These are phyloP conservation scores for Alternaria sp. DNA, from an alignment of 2,329 filamentous ascomycete species.

Conservation along the genomic window DNA sequence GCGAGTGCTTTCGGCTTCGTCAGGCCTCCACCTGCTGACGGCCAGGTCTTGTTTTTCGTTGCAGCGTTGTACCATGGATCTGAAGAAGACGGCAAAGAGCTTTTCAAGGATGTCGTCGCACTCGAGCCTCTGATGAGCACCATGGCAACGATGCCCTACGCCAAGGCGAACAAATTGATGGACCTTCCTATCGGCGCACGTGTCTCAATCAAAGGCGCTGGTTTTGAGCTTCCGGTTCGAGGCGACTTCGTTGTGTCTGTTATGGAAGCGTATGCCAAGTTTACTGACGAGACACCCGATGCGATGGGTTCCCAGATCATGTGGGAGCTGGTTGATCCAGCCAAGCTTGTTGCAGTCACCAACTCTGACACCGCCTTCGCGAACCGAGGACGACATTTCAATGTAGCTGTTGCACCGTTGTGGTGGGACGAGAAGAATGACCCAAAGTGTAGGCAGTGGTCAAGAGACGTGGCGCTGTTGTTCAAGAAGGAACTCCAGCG, in stretches of 20 bases:
- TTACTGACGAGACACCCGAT: constrained; percentile 8
- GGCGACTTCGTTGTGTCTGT: constrained; percentile 8
- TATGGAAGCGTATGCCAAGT: constrained; percentile 8
- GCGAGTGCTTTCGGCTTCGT: constrained; percentile 15
- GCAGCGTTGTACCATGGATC: neutral
- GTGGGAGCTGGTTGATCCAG: constrained; percentile 16
- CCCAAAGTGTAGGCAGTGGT: constrained; percentile 13
- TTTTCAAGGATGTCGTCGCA: constrained; percentile 9
- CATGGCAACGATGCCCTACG: constrained; percentile 13
- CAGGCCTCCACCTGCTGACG: constrained; percentile 10
- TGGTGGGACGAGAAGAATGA: constrained; percentile 15
- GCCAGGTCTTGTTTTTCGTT: constrained; percentile 11
- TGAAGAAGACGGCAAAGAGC: constrained; percentile 14
- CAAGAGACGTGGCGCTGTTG: constrained; percentile 13
- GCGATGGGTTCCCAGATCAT: constrained; percentile 11
- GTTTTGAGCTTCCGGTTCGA: constrained; percentile 16
- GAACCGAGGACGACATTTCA: constrained; percentile 17
- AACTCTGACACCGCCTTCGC: constrained; percentile 16
- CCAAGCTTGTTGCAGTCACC: constrained; percentile 11
- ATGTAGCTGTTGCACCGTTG: constrained; percentile 8
- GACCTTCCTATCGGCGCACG: constrained; percentile 11
- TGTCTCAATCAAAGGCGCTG: constrained; percentile 9
- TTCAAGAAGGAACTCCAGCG: constrained; percentile 14
- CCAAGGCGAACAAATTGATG: constrained; percentile 13
- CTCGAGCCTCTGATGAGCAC: constrained; percentile 10